A percentile compares a stretch with the other conserved stretches of the same genome.
phyloP scores from a whole-genome alignment of 345 rosid species.

The Melastoma malabathricum region DNA sequence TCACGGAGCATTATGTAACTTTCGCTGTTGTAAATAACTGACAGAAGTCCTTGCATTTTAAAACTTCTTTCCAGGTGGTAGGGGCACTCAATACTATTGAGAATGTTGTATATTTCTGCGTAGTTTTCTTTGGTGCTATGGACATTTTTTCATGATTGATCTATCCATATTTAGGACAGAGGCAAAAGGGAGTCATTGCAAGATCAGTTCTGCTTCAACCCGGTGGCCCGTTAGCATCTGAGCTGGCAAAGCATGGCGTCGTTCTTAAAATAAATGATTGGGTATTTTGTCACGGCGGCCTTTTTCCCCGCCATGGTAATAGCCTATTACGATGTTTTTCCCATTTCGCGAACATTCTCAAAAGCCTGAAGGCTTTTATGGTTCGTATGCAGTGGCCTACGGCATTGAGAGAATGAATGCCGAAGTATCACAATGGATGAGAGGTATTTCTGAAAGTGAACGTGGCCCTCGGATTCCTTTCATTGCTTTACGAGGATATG shows the following conservation, averaged over 20 bases:
- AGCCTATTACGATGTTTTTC: not conserved
- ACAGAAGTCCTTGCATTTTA: no score
- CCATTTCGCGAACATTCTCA: not conserved
- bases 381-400: slow-evolving; percentile 48
- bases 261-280: slow-evolving; percentile 75
- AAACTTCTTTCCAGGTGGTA: no score
- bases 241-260: slow-evolving; percentile 59
- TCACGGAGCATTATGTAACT: no score
- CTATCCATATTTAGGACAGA: slow-evolving; percentile 69
- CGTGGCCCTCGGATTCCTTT: slow-evolving; percentile 43
- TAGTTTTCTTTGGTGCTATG: not conserved
- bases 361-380: slow-evolving; percentile 19
- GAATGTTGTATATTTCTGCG: not conserved
- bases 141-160: slow-evolving; percentile 2
- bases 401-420: slow-evolving; percentile 76
- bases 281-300: slow-evolving; percentile 94
- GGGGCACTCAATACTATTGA: no score
- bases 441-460: slow-evolving; percentile 32
- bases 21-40: no score
- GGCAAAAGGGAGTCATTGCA: slow-evolving; percentile 85
- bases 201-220: slow-evolving; percentile 72
- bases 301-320: slow-evolving; percentile 89
- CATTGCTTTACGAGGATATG: slow-evolving; percentile 65
- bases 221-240: slow-evolving; percentile 74
- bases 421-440: slow-evolving; percentile 90